Evolutionary conservation across 805 yeast genomes (phyloP).

Genomic region (Saitoella complicata): DNA sequence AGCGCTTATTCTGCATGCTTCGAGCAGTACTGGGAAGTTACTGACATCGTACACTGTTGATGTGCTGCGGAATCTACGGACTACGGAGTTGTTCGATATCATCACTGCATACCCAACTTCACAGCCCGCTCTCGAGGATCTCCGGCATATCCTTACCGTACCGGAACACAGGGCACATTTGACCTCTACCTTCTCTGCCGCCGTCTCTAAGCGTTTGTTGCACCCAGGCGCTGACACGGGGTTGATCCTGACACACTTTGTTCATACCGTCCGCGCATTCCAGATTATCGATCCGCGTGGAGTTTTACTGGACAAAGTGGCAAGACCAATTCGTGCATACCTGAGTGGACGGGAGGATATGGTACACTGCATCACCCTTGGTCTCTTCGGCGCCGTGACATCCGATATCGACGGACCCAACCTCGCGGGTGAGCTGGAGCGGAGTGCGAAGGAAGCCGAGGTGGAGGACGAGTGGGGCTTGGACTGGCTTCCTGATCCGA

Average conservation of each 20-base stretch:
- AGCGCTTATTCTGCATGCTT: too few relatives aligned
- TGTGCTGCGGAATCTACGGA: too few relatives aligned
- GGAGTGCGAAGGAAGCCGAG: conserved; percentile 5
- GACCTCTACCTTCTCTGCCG: too few relatives aligned
- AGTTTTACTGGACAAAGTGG: conserved; percentile 60
- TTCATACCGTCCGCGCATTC: conserved; percentile 56
- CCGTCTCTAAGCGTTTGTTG: conserved; percentile 25
- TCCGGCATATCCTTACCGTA: too few relatives aligned
- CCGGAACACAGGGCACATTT: too few relatives aligned
- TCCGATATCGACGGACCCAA: conserved; percentile 30
- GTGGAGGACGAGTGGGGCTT: conserved; percentile 21
- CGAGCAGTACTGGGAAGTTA: too few relatives aligned
- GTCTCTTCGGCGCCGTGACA: conserved; percentile 39
- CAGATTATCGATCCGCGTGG: conserved; percentile 74
- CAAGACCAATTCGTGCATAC: conserved; percentile 57
- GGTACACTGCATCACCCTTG: conserved; percentile 49
- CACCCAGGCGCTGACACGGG: conserved; percentile 73
- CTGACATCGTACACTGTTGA: too few relatives aligned
- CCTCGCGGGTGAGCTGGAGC: neutral
- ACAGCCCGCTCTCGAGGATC: too few relatives aligned
- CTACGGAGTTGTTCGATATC: too few relatives aligned
- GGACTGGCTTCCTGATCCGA: conserved; percentile 74
- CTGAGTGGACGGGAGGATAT: conserved; percentile 62
- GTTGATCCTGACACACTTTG: conserved; percentile 52
- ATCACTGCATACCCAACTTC: too few relatives aligned